Evolutionary conservation across 2,329 filamentous ascomycete species (phyloP), one percentile per base, ranked within the genome.

Genomic region (Nigrograna mackinnonii): DNA sequence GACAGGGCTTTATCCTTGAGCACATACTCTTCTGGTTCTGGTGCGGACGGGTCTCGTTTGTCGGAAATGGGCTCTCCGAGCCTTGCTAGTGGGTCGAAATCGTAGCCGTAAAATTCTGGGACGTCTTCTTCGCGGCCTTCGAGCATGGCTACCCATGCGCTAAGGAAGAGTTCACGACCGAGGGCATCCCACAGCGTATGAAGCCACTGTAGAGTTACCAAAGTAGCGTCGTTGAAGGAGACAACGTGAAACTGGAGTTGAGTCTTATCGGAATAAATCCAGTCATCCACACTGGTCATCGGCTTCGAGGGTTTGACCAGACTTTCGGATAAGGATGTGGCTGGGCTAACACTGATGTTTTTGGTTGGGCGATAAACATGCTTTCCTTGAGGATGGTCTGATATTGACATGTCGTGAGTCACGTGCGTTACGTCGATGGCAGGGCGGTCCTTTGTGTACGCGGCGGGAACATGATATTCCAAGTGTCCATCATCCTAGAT

Each of bases 391-490:
- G 70, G 66, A 44, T 81, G 73, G 4, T 75, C 64, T 2, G 53
- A 41, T 14, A 79, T 68, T 6, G 44, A 39, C n/a, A 67, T 55
- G 14, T 67, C 58, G 40, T 73, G 57, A 3, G 47, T 45, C 1
- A 55, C 57, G 30, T 74, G 71, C 1, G 69, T 68, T 50, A 67
- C 79, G 6, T 59, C 49, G 2, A 78, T 61, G 0, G 71, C 68
- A 0, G 74, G 77, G 3, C 71, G 60, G 2, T 64, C 50, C 6
- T 53, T 41, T 5, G 55, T 64, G 45, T 68, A 75, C 19, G 54
- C 24, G 7, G 46, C 49, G 0, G 73, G 72, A 26, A 76, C 58
- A 37, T 75, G 72, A 39, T 73, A 69, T 47, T 75, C 72, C 2
- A 75, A 59, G 36, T 55, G 57, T 4, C 40, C 43, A 9, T 39